Evolutionary conservation across 768 basidiomycete genomes (phyloP), one percentile per base, ranked within the genome.

Genomic region (Rossbeevera mucosa): DNA sequence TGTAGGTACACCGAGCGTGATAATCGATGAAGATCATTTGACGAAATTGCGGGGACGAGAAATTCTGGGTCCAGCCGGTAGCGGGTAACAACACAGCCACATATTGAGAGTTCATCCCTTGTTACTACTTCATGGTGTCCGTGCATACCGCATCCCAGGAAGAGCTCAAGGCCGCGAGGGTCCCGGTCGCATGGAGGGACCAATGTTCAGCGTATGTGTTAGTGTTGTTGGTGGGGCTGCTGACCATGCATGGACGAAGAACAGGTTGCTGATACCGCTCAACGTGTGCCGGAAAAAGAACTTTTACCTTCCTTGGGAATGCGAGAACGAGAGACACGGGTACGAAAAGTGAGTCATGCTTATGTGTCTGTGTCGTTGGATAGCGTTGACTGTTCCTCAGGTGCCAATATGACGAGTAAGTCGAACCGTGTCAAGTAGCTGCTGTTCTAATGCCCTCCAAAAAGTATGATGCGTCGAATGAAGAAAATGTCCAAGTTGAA

Each of bases 341-440:
- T 90, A 95, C 64, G 91, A 95, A 75, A 84, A 89, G 91, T 88
- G 64, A 62, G 84, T 26, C 21, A 12, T 12, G 21, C 21, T 18
- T 9, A 36, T 28, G 41, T 28, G 41, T 36, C 40, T 42, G 42
- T 21, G 12, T 46, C 51, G 22, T 24, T 29, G 44, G 49, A n/a
- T 9, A 42, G 40, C 25, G 16, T 46, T 64, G 51, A 60, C 49
- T 13, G 7, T 36, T 1, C 9, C 45, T 22, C 45, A 95, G 92
- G 73, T 95, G 93, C 65, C 93, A 96, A 73, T 94, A 93, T 66
- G 90, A 94, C 59, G 93, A 96, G 93, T 94, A 70, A 67, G 88
- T 81, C n/a, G 50, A 5, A 38, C 43, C 16, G 20, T 45, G 18
- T 46, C 52, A 24, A 21, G 42, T 20, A 14, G 5, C n/a, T 30